Evolutionary conservation across 2,329 filamentous ascomycete genomes (phyloP), one percentile per base, ranked within the genome.

Genomic region (Cladophialophora bantiana): DNA sequence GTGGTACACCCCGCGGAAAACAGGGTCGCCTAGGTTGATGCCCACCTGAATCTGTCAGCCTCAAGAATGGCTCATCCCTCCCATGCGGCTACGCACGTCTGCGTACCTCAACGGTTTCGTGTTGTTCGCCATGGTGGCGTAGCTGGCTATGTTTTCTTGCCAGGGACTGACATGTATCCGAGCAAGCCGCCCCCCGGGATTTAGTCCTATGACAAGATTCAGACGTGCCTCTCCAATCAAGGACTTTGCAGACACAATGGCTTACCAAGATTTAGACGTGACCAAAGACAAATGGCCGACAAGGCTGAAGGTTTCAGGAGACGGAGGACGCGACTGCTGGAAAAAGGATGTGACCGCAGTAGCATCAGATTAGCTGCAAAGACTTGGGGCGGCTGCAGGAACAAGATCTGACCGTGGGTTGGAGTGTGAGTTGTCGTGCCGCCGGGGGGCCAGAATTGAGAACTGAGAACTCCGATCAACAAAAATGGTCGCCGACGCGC

Each of bases 11-110:
- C 95, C 95, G 55, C 88, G 86, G 78, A 94, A 99, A 67, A 97
- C 92, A 60, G 92, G 91, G 75, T 99, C 95, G 61, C 94, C 91
- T 63, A 99, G 86, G 78, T 99, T 99, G 83, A 99, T 97, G 65
- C 94, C 95, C 75, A 99, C 87, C 86, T 90, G 60, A 31, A 38
- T 15, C 54, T 59, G 57, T 65, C 50, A 68, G 62, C 36, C 15
- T 55, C 20, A 12, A 35, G 13, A 53, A 15, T 64, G 13, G 20
- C 18, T 9, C 38, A 26, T n/a, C 20, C n/a, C 20, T 50, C 48
- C 9, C 52, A 40, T 52, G 48, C 36, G 18, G 62, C 52, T 57
- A 78, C 81, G 56, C 73, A 83, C 81, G 77, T 83, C 81, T 54
- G 81, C 80, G 75, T 83, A 83, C 78, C 76, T 78, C 53, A 81